Evolutionary conservation across 1,139 yeast species (phyloP), one percentile per base, ranked within the genome.

Genomic region (Magnusiomyces suaveolens): DNA sequence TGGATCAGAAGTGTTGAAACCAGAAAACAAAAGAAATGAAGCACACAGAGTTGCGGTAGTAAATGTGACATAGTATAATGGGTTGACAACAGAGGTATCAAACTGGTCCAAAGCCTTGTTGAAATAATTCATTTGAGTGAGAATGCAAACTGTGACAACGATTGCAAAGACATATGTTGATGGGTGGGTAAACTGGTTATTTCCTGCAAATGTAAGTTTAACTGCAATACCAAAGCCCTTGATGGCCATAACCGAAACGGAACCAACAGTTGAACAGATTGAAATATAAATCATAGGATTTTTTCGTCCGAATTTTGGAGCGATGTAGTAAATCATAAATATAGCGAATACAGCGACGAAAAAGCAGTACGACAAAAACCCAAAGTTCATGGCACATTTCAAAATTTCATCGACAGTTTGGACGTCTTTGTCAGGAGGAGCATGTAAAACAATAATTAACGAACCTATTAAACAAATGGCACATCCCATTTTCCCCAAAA

Each of bases 181-280:
- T 1, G 85, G 75, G 64, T 87, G 94, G 2, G 88, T 79, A 69
- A 88, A 87, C 73, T 88, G 97, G 70, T 89, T 88, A 71, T 83
- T 85, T n/a, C 97, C 97, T 43, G 81, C 76, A 48, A 88, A 76
- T 0, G 96, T 87, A 64, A 88, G 78, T 71, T 88, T 88, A 64
- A 88, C 75, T 1, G 96, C 96, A 65, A 88, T 86, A 41, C 97
- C 97, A 72, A 88, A 88, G 0, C 95, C 96, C 73, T 88, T 88
- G 70, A 88, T 88, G 43, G 95, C 78, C 87, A 90, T 89, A 53
- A 88, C 96, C 1, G 95, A 84, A 54, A 88, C 85, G 1, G 95
- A 87, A 2, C 97, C 97, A 54, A 87, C 96, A 1, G 89, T 76
- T 1, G 95, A 86, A 70, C 97, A 88, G 62, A 88, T 87, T 12